Conservation (phyloP, 108 stramenopile species). For the Pseudonitzschia delicatissima region DNA sequence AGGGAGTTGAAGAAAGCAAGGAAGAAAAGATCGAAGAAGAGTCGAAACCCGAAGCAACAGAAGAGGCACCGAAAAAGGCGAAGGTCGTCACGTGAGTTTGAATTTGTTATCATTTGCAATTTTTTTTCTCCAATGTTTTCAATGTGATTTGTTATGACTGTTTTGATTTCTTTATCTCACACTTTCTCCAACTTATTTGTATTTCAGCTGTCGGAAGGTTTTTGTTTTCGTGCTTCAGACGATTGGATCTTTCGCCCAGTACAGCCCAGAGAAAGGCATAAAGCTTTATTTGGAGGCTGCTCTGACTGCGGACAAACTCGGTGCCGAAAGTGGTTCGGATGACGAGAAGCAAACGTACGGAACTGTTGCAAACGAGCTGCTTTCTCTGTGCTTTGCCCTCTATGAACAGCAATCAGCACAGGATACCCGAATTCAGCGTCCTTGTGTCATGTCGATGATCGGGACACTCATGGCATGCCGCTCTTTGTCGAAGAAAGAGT, state of each 20-base stretch:
- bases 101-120: background rate
- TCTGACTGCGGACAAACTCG: constrained; percentile 73
- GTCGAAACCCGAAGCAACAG: background rate
- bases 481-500: constrained; percentile 78
- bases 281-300: constrained; percentile 91
- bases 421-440: constrained; percentile 82
- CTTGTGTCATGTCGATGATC: constrained; percentile 81
- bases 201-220: constrained; percentile 78
- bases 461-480: constrained; percentile 79
- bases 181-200: background rate
- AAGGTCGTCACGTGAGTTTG: constrained; percentile 18
- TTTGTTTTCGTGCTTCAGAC: constrained; percentile 94
- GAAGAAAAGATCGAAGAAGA: constrained; percentile 2
- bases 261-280: constrained; percentile 71
- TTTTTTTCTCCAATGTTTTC: background rate
- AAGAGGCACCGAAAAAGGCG: constrained; percentile 10
- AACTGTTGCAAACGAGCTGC: constrained; percentile 92
- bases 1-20: background rate
- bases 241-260: constrained; percentile 70
- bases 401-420: constrained; percentile 86
- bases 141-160: constrained; percentile 2
- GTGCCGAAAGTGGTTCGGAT: constrained; percentile 14
- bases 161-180: background rate
- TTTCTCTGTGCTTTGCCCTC: constrained; percentile 90
- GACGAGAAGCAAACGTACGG: constrained; percentile 44